phyloP scores from a whole-genome alignment of 352 stramenopile genomes.

The Vaucheria bursata region DNA sequence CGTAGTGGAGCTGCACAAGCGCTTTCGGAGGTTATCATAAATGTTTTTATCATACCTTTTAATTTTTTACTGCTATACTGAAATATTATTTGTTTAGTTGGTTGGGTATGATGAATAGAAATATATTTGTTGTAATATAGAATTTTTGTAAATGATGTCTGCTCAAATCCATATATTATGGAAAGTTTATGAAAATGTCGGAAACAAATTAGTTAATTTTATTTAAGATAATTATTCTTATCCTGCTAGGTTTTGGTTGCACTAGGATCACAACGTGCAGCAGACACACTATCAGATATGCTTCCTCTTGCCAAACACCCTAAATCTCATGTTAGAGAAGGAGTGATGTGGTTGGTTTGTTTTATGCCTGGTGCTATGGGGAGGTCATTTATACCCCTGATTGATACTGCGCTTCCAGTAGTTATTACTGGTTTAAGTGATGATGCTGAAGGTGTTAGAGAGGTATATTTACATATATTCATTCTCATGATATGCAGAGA shows the following conservation, averaged over 20 bases:
- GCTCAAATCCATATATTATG: no score
- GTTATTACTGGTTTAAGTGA: constrained; percentile 94
- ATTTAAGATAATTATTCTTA: no score
- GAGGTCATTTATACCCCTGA: constrained; percentile 77
- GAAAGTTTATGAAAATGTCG: no score
- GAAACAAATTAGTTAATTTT: no score
- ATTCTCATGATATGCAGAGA: background rate
- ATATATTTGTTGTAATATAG: no score
- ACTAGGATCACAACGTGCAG: constrained; percentile 55
- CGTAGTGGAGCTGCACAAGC: constrained; percentile 94
- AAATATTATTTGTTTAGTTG: background rate
- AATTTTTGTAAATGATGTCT: no score
- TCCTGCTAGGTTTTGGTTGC: constrained; percentile 60
- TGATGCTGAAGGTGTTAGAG: constrained; percentile 91
- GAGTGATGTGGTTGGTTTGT: constrained; percentile 95
- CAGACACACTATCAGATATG: constrained; percentile 77
- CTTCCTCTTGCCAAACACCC: constrained; percentile 85
- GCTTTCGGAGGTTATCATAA: constrained; percentile 77
- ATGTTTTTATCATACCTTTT: constrained; percentile 54
- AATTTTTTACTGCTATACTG: constrained; percentile 53
- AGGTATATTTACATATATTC: constrained; percentile 70
- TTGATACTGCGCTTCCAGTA: constrained; percentile 86
- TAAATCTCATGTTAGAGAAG: constrained; percentile 87
- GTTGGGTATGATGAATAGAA: no score
- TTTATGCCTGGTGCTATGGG: constrained; percentile 92